These are phyloP conservation scores for Colletotrichum paranaense DNA, from an alignment of 2,329 filamentous ascomycete genomes.

Conservation along the genomic window DNA sequence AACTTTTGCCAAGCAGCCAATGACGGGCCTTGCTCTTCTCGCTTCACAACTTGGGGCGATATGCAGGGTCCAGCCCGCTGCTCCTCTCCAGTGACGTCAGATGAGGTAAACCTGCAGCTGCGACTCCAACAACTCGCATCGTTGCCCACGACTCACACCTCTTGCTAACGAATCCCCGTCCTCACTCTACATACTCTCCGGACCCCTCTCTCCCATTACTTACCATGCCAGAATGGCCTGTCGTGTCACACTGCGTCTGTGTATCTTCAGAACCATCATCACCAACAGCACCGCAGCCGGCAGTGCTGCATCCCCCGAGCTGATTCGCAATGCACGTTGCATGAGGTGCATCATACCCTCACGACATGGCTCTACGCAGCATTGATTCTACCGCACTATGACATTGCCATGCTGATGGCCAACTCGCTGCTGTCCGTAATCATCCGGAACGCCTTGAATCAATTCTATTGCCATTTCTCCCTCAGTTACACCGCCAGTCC, in stretches of 20 bases:
- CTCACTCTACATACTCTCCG: background rate
- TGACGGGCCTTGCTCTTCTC: background rate
- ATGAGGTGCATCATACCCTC: background rate
- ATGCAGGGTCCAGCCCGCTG: constrained; percentile 1
- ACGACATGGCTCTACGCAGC: background rate
- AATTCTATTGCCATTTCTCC: background rate
- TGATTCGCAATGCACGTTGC: background rate
- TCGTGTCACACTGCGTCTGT: background rate
- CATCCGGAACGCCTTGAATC: background rate
- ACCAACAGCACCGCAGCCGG: background rate
- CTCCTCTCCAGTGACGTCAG: constrained; percentile 2
- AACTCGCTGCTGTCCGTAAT: background rate
- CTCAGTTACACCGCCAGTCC: background rate
- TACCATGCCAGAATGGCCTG: too few species aligned
- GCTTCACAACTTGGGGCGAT: background rate
- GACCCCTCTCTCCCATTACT: too few species aligned
- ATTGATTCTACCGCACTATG: background rate
- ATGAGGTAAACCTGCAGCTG: background rate
- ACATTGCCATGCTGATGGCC: background rate
- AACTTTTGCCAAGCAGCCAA: background rate
- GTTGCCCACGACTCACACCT: background rate
- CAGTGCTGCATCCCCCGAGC: background rate
- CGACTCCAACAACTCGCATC: background rate
- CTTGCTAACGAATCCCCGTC: background rate
- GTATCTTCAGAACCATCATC: background rate